A percentile compares a stretch with the other conserved stretches of the same genome.
Conservation (phyloP, 2,329 filamentous ascomycete species). For the Alternaria atra region DNA sequence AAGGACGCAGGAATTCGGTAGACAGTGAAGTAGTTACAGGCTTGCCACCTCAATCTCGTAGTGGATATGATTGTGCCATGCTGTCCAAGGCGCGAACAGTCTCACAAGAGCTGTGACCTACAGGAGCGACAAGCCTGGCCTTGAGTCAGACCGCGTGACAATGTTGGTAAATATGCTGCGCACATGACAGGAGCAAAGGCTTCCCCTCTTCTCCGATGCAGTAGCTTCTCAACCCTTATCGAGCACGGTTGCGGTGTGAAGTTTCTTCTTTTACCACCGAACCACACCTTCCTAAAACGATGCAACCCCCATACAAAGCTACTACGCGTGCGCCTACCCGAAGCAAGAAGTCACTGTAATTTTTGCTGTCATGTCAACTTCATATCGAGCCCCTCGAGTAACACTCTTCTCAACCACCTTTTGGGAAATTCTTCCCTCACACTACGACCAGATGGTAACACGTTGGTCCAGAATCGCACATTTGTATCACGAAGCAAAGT, state of each 20-base stretch:
- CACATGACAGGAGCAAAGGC: neutral
- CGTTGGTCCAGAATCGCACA: constrained; percentile 11
- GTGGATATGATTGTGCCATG: neutral
- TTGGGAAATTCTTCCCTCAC: constrained; percentile 19
- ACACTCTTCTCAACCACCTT: constrained; percentile 15
- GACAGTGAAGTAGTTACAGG: neutral
- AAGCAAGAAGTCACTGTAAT: neutral
- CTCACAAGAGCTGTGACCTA: neutral
- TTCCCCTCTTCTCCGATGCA: neutral
- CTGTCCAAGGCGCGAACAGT: neutral
- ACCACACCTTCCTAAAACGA: neutral
- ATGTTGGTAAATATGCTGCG: neutral
- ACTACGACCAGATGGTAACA: constrained; percentile 16
- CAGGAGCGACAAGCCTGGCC: neutral
- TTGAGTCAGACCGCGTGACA: neutral
- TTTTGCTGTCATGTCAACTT: neutral
- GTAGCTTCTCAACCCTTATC: neutral
- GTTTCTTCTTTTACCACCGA: neutral
- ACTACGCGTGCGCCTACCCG: neutral
- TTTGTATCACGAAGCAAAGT: constrained; percentile 14
- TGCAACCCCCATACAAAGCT: neutral
- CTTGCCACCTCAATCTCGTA: neutral
- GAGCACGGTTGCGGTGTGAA: neutral
- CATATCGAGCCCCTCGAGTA: neutral
- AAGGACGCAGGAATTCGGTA: neutral